Evolutionary conservation across 179 eudicot genomes (phyloP), one percentile per base, ranked within the genome.

Genomic region (Silene vulgaris): DNA sequence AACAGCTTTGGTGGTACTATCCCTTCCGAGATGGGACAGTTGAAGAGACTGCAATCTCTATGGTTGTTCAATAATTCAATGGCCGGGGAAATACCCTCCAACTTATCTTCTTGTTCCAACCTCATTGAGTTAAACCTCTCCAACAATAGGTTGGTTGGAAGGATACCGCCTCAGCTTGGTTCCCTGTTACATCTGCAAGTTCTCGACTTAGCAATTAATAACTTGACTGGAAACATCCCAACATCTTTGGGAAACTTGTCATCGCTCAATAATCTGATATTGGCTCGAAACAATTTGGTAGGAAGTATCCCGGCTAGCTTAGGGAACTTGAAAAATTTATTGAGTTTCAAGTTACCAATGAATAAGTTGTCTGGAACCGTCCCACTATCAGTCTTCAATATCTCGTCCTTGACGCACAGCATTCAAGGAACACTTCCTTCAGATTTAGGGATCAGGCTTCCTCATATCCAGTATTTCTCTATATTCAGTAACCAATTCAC

Each of bases 121-220:
- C 82, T 74, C 30, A 3, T 30, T 48, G 32, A 6, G 12, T 19
- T 79, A 8, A 14, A 8, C 14, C 19, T 78, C 9, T 3, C 12
- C 2, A 4, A 84, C 83, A 92, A 83, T 89, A 89, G 65, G 92
- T 17, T 78, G 54, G 21, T 21, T 1, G 82, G 76, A n/a, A 6
- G 6, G 13, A 73, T 72, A 7, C 80, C 76, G 5, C 59, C 21
- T 40, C 40, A 35, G 16, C 3, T 78, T 21, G 73, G 76, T 23
- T 66, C 48, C 20, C 11, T 78, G 30, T 17, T 72, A 54, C 14
- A 56, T 13, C 8, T 67, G 9, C 48, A 78, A 11, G 1, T 12
- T 13, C 60, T 78, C n/a, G 14, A 13, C 16, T 4, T 73, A 14
- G 6, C 67, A 16, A 17, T 23, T 0, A 78, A 73, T 16, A 56